Percentiles rank a stretch among this genome's conserved stretches.
These are phyloP conservation scores for Moesziomyces sp. DNA, from an alignment of 1,284 basidiomycete species.

Conservation along the genomic window DNA sequence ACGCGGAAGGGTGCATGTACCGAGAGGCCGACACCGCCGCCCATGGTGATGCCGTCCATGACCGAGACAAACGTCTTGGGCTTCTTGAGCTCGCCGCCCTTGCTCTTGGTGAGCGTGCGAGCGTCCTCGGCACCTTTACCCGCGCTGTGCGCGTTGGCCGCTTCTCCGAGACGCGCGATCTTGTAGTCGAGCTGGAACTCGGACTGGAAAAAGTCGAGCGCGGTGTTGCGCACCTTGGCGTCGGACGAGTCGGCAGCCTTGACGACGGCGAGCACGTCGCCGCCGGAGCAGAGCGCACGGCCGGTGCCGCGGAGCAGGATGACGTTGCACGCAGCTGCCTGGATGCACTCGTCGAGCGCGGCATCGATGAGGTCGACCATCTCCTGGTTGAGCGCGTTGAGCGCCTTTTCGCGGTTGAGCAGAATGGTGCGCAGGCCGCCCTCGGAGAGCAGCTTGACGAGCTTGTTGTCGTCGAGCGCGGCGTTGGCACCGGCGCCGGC, in stretches of 20 bases:
- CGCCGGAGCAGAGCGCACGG: slow-evolving; percentile 91
- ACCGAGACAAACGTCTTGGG: slow-evolving; percentile 85
- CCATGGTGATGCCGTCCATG: slow-evolving; percentile 78
- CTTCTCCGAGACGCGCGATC: slow-evolving; percentile 73
- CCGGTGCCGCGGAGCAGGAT: slow-evolving; percentile 72
- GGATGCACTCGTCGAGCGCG: slow-evolving; percentile 76
- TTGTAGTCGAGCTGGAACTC: slow-evolving; percentile 94
- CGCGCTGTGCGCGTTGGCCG: slow-evolving; percentile 71
- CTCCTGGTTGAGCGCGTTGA: slow-evolving; percentile 84
- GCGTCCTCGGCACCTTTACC: slow-evolving; percentile 40
- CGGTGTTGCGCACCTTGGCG: slow-evolving; percentile 70
- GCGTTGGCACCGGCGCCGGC: background rate
- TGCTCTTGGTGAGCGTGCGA: slow-evolving; percentile 30
- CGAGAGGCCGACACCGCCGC: slow-evolving; percentile 91
- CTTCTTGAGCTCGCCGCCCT: slow-evolving; percentile 31
- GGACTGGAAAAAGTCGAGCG: slow-evolving; percentile 86
- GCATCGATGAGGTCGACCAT: slow-evolving; percentile 82
- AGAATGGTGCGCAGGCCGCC: slow-evolving; percentile 74
- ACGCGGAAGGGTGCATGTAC: slow-evolving; percentile 90
- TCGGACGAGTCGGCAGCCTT: slow-evolving; percentile 48
- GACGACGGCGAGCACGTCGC: slow-evolving; percentile 80
- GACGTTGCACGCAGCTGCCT: slow-evolving; percentile 46
- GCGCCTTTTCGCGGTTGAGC: slow-evolving; percentile 83
- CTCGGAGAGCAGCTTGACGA: slow-evolving; percentile 50
- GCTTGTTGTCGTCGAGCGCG: slow-evolving; percentile 15